Evolutionary conservation across 1,284 basidiomycete genomes (phyloP), one percentile per base, ranked within the genome.

Genomic region (Boletus hoseneyae): DNA sequence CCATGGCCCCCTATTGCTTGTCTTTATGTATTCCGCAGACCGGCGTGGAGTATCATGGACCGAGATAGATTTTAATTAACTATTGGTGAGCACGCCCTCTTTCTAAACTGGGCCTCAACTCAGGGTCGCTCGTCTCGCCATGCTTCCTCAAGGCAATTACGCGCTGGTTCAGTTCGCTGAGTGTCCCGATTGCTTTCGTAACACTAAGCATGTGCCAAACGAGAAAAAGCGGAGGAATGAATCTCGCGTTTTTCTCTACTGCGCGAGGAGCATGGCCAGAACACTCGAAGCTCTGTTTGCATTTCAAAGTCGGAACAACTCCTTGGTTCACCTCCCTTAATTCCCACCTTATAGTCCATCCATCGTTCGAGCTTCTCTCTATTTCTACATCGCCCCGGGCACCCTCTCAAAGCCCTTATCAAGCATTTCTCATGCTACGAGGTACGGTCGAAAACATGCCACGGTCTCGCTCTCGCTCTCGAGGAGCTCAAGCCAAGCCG

Each of bases 111-210:
- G 51, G 61, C 48, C 44, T 46, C 45, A 39, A 27, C 45, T 57
- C 61, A 69, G 67, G 64, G 64, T 65, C 65, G 49, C 25, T 45
- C 53, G 52, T 52, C 34, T 66, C 53, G 60, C 61, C 63, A 65
- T 54, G 55, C 57, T 33, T 53, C 63, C 64, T 61, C 67, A 61
- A 69, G 64, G 67, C 67, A 62, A 59, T 56, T 68, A 69, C 59
- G 64, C 67, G 63, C 64, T 68, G 63, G 66, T 34, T 68, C 64
- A 62, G 51, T 67, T 65, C 67, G 64, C 67, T 68, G 67, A 59
- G 64, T 69, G 52, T 44, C 53, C 56, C 64, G 63, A 66, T 64
- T 49, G 45, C 54, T 54, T 66, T 58, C 63, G 64, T 68, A 66
- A 66, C 60, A 25, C 53, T 44, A 51, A 47, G 55, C 62, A 57